Evolutionary conservation across 495 filamentous ascomycete genomes (phyloP).

Genomic region (Aspergillus taichungensis): DNA sequence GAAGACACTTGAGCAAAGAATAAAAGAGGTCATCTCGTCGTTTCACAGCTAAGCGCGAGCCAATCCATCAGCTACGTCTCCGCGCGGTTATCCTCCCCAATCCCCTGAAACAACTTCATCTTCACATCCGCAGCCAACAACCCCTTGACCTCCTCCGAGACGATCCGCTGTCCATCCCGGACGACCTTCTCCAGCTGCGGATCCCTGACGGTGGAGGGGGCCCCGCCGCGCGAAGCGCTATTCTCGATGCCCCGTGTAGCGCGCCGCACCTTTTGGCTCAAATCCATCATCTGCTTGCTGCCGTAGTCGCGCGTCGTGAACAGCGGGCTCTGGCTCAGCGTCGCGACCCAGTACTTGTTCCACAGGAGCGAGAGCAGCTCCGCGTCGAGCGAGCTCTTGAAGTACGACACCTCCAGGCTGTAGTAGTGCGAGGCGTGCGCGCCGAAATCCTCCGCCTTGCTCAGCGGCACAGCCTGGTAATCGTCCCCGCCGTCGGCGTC

Average conservation of each 20-base stretch:
- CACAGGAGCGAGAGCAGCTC: conserved; percentile 81
- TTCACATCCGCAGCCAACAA: conserved; percentile 77
- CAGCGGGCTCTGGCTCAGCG: conserved; percentile 88
- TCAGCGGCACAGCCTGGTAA: conserved; percentile 65
- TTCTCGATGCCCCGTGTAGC: conserved; percentile 43
- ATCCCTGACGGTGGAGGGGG: conserved; percentile 34
- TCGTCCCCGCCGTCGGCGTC: conserved; percentile 26
- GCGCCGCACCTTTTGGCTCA: conserved; percentile 68
- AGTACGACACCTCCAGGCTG: conserved; percentile 80
- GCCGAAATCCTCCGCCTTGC: conserved; percentile 93
- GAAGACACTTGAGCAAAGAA: neutral
- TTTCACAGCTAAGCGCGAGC: conserved; percentile 3
- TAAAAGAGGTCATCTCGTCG: conserved; percentile 4
- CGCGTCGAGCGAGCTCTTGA: conserved; percentile 82
- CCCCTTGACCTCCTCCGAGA: conserved; percentile 78
- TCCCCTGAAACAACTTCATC: conserved; percentile 69
- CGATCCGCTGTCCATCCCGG: conserved; percentile 69
- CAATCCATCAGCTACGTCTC: neutral
- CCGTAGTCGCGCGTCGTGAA: conserved; percentile 89
- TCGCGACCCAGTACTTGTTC: conserved; percentile 99
- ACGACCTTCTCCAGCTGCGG: conserved; percentile 71
- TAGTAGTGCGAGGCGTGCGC: conserved; percentile 89
- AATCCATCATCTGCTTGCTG: conserved; percentile 84
- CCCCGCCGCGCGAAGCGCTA: conserved; percentile 22
- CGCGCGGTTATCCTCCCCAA: conserved; percentile 29